These are phyloP conservation scores for Citrus reticulata DNA, from an alignment of 345 rosid species.

Conservation along the genomic window DNA sequence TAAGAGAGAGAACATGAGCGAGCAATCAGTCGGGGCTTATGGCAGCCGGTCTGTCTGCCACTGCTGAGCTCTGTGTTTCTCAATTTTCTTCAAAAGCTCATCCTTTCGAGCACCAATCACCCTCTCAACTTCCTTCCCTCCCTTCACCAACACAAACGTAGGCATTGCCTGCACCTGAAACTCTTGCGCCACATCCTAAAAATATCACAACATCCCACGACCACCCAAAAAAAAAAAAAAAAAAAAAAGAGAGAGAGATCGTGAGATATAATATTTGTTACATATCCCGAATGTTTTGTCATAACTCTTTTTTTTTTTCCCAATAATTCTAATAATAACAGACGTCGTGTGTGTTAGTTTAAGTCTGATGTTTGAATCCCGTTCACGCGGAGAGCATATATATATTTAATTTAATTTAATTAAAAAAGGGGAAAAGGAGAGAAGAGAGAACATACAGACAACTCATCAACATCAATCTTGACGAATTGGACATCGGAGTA, in stretches of 20 bases:
- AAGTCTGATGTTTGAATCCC: too few species aligned
- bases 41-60: neutral
- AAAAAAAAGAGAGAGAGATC: too few species aligned
- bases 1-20: neutral
- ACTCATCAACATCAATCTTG: slow-evolving; percentile 84
- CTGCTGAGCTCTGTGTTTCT: slow-evolving; percentile 24
- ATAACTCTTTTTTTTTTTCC: too few species aligned
- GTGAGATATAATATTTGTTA: neutral
- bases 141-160: slow-evolving; percentile 81
- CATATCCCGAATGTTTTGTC: too few species aligned
- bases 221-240: neutral
- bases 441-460: slow-evolving; percentile 44
- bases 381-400: too few species aligned
- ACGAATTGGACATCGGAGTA: slow-evolving; percentile 58
- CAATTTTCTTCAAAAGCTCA: slow-evolving; percentile 62
- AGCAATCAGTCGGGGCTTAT: neutral
- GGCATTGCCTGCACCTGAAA: slow-evolving; percentile 82
- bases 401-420: too few species aligned
- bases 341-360: too few species aligned
- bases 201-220: neutral
- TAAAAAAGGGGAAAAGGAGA: neutral
- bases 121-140: slow-evolving; percentile 69
- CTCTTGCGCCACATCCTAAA: slow-evolving; percentile 69
- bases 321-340: too few species aligned
- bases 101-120: slow-evolving; percentile 54